Evolutionary conservation across 805 yeast genomes (phyloP).

Genomic region (Blastobotrys mokoenaii): DNA sequence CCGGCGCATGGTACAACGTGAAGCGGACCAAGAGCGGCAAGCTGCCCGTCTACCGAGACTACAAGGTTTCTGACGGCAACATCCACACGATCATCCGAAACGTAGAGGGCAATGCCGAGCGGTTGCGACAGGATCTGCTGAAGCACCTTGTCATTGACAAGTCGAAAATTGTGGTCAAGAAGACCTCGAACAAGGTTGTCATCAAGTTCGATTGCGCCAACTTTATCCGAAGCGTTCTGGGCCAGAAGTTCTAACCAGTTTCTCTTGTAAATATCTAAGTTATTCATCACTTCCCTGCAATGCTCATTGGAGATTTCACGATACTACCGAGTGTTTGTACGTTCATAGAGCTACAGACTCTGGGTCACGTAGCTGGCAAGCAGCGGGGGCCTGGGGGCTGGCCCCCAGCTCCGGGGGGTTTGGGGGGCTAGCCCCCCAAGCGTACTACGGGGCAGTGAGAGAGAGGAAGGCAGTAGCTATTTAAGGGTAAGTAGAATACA

Average conservation of each 20-base stretch:
- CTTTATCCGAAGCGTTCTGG: constrained; percentile 31
- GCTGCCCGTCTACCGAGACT: constrained; percentile 73
- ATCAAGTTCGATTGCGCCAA: constrained; percentile 41
- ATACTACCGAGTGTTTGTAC: too few species aligned
- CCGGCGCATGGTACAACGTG: constrained; percentile 13
- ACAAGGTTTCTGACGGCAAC: constrained; percentile 40
- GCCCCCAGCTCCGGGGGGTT: too few species aligned
- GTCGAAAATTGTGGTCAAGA: constrained; percentile 39
- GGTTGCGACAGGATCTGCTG: constrained; percentile 59
- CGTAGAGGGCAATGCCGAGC: constrained; percentile 58
- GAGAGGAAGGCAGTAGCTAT: too few species aligned
- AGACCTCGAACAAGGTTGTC: constrained; percentile 45
- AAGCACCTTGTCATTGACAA: constrained; percentile 38
- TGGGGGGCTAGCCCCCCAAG: too few species aligned
- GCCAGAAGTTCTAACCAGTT: constrained; percentile 22
- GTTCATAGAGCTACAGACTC: too few species aligned
- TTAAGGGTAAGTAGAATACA: not conserved
- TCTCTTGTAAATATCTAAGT: not conserved
- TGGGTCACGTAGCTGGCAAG: too few species aligned
- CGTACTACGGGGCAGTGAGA: too few species aligned
- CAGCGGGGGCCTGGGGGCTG: too few species aligned
- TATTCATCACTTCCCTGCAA: not conserved
- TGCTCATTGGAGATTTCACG: too few species aligned
- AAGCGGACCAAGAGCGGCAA: constrained; percentile 37
- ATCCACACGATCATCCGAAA: constrained; percentile 67